Conservation (phyloP, 2,329 filamentous ascomycete species). For the Sarocladium oryzae region DNA sequence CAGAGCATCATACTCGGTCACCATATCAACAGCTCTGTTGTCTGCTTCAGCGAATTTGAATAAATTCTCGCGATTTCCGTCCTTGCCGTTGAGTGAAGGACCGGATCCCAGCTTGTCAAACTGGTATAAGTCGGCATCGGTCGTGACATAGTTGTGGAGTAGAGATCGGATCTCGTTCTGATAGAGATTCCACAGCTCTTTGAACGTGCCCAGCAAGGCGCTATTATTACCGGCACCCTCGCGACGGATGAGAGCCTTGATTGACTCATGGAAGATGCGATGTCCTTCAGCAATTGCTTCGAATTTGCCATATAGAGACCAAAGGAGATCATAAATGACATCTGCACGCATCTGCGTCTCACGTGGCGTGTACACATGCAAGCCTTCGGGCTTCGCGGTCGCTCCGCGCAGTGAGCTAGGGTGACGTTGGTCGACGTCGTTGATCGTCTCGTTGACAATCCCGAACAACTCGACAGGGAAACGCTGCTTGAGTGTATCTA, state of each 20-base stretch:
- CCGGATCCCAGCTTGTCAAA: constrained; percentile 45
- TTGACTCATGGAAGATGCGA: constrained; percentile 85
- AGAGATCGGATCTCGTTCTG: constrained; percentile 96
- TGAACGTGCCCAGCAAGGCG: constrained; percentile 78
- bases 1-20: constrained; percentile 79
- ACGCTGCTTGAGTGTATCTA: constrained; percentile 87
- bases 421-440: constrained; percentile 87
- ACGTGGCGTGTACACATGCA: constrained; percentile 58
- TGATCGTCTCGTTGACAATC: constrained; percentile 90
- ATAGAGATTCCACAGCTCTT: constrained; percentile 94
- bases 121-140: constrained; percentile 71
- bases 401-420: constrained; percentile 68
- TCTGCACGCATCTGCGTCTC: constrained; percentile 73
- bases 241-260: constrained; percentile 76
- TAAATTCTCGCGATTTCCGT: constrained; percentile 54
- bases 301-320: constrained; percentile 91
- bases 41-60: constrained; percentile 87
- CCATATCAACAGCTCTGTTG: constrained; percentile 69
- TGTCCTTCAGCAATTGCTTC: constrained; percentile 96
- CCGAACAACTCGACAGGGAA: constrained; percentile 89
- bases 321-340: constrained; percentile 85
- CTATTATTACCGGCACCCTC: constrained; percentile 62
- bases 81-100: constrained; percentile 34
- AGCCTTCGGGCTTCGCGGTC: constrained; percentile 45
- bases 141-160: constrained; percentile 92